phyloP scores from a whole-genome alignment of 345 rosid species.

The Acer saccharum region DNA sequence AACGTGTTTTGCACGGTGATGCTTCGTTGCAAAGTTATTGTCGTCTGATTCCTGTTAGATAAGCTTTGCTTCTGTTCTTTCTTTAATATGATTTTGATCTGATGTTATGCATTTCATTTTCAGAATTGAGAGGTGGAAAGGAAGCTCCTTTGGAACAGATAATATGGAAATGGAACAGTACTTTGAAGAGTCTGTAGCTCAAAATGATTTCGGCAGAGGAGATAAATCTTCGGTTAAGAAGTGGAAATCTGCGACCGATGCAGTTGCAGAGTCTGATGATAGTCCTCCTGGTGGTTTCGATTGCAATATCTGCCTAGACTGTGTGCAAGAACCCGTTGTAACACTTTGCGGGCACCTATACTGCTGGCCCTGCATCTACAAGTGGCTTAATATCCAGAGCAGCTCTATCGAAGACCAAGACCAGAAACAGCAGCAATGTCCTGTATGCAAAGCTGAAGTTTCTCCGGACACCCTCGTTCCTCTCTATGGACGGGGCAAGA shows the following conservation, averaged over 20 bases:
- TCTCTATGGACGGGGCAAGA: slow-evolving; percentile 72
- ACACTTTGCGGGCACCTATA: slow-evolving; percentile 92
- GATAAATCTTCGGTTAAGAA: slow-evolving; percentile 34
- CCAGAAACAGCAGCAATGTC: slow-evolving; percentile 62
- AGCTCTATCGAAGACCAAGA: slow-evolving; percentile 33
- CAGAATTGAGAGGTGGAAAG: slow-evolving; percentile 25
- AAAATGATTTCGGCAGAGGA: slow-evolving; percentile 33
- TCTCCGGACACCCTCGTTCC: slow-evolving; percentile 73
- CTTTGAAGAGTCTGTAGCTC: slow-evolving; percentile 33
- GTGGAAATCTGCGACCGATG: slow-evolving; percentile 20
- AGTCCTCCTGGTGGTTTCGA: slow-evolving; percentile 47
- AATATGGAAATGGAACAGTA: slow-evolving; percentile 38
- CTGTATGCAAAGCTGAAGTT: slow-evolving; percentile 86
- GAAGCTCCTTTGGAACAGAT: neutral
- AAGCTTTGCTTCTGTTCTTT: neutral
- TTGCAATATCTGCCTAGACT: slow-evolving; percentile 83
- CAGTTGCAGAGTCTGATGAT: slow-evolving; percentile 29
- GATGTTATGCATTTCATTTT: neutral
- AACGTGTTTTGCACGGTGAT: neutral
- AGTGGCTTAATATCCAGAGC: slow-evolving; percentile 68
- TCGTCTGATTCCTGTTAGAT: neutral
- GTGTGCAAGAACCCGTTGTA: slow-evolving; percentile 83
- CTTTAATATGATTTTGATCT: neutral
- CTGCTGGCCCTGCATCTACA: slow-evolving; percentile 97
- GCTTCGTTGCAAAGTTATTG: neutral